Evolutionary conservation across 2,329 filamentous ascomycete genomes (phyloP), one percentile per base, ranked within the genome.

Genomic region (Hymenoscyphus fraxineus): DNA sequence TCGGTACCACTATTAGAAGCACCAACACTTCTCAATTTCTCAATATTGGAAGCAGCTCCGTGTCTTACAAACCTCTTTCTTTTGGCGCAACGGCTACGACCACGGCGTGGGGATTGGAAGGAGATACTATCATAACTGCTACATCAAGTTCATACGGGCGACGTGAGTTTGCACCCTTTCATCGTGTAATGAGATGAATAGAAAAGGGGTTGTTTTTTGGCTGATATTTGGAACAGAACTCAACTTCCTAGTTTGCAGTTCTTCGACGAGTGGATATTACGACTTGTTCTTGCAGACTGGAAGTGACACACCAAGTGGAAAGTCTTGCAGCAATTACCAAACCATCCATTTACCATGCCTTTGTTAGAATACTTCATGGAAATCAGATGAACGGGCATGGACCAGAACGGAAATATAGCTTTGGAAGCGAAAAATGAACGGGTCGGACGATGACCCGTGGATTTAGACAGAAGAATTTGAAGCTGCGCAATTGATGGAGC

Each of bases 281-380:
- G 80, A 82, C 73, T 68, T 84, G 15, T 85, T 80, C 67, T 73
- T 85, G 57, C 82, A 85, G 74, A 84, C 80, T 1, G 82, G 82
- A 1, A 81, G 78, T 59, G 80, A 82, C 47, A 76, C 75, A 41
- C 82, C 82, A 1, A 78, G 77, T 60, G 82, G 81, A 1, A 76
- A 76, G 73, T 80, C 77, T 5, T 85, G 82, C 69, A 84, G 80
- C 68, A 84, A 84, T 71, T 83, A 81, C 65, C 81, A 84, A 76
- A 83, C 81, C 35, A 75, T 85, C 63, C 83, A 85, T 74, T 71
- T 84, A 69, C 82, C 68, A 61, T 71, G 69, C 41, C 56, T 71
- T 31, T 70, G 69, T 19, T 71, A 51, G 58, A 61, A 56, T 16
- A 2, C 27, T 13, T 7, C 6, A 51, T 10, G 3, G 15, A 22